Conservation (phyloP, 352 stramenopile species). For the Phytophthora sansomeana region DNA sequence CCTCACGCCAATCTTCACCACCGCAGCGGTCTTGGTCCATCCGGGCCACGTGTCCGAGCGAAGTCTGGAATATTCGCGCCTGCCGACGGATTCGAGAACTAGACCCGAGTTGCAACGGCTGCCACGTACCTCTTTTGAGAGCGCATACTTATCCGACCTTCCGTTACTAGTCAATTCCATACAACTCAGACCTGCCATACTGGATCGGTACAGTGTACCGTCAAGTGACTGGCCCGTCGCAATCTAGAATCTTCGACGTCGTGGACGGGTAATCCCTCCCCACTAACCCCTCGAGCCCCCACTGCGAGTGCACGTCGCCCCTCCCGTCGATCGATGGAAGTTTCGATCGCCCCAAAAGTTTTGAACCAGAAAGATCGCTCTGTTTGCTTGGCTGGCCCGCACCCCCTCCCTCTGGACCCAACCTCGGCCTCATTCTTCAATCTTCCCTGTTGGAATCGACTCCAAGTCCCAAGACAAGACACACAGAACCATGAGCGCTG, state of each 20-base stretch:
- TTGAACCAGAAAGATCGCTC: constrained; percentile 26
- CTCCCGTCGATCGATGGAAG: constrained; percentile 35
- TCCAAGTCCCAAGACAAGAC: constrained; percentile 31
- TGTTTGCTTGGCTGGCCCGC: constrained; percentile 41
- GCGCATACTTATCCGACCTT: constrained; percentile 27
- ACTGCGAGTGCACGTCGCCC: constrained; percentile 32
- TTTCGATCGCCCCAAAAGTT: constrained; percentile 38
- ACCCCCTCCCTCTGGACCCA: background rate
- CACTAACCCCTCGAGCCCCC: fast-evolving
- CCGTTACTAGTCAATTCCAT: background rate
- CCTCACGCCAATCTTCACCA: too few relatives aligned
- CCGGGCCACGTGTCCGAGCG: too few relatives aligned
- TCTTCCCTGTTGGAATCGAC: constrained; percentile 53
- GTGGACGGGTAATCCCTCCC: constrained; percentile 24
- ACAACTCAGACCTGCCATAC: constrained; percentile 27
- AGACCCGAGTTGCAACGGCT: background rate
- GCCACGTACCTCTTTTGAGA: constrained; percentile 19
- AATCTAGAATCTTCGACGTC: constrained; percentile 86
- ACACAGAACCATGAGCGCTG: constrained; percentile 73
- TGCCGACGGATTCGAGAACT: background rate
- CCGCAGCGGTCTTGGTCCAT: too few relatives aligned
- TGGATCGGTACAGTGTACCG: constrained; percentile 18
- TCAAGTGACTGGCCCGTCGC: constrained; percentile 12
- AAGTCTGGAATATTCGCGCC: too few relatives aligned
- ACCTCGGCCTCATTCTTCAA: constrained; percentile 62